Base-by-base conservation (phyloP, 164 flowering plant genomes). In the Piper longum region DNA sequence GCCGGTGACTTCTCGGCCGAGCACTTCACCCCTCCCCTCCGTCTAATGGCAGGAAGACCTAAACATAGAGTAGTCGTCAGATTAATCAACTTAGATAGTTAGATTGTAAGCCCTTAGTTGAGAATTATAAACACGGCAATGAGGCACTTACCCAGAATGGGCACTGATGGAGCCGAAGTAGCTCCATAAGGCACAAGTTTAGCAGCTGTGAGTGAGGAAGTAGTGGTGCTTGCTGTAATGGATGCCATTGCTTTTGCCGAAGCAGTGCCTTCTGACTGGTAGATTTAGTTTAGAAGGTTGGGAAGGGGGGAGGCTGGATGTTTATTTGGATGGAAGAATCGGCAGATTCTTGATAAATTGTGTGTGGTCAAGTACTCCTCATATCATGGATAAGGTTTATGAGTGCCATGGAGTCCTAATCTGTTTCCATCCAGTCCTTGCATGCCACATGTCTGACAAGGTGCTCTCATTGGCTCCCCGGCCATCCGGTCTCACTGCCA, bases 21-120 rank as follows among this genome's bases (percentile, higher is more conserved):
- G 68, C 85, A 85, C 17, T 68, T 71, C 72, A 81, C 81, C 36
- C 36, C 36, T 62, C 71, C 68, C 41, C 84, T 74, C 70, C 55
- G 77, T 7, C 67, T 63, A 64, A 81, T 74, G 39, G 71, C 62
- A 2, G 82, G 84, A 76, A 83, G 70, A 51, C 86, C 87, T 85
- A 66, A 7, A 5, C 3, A 36, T 5, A 13, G 14, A 36, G 41
- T 36, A 16, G 36, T 45, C 19, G 2, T 5, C 41, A 43, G 2
- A 44, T 45, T 16, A 43, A 13, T 2, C 4, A 16, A 18, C n/a
- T n/a, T n/a, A n/a, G n/a, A n/a, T n/a, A n/a, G n/a, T n/a, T n/a
- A n/a, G n/a, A 42, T 2, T 26, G 36, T 26, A 0, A 26, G 36
- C 1, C 36, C 36, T 26, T 26, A 26, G 36, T 26, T 26, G 36